phyloP scores from a whole-genome alignment of 305 asterid species.

The Rubia tinctorum region DNA sequence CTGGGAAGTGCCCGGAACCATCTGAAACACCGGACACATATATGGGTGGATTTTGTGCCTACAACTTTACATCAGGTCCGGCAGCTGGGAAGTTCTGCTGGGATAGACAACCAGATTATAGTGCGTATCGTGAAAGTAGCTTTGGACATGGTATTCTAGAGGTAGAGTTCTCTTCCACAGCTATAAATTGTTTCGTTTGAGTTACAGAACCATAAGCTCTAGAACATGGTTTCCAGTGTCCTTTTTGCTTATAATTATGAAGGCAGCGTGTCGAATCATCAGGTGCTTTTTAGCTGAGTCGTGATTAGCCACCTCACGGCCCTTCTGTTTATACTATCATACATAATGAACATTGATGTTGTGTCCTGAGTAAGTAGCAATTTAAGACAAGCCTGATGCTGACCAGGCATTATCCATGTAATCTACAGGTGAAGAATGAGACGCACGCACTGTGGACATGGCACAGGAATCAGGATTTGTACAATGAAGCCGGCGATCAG shows the following conservation, averaged over 20 bases:
- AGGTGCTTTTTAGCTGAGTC: neutral
- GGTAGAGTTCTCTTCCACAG: conserved; percentile 34
- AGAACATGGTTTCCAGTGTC: neutral
- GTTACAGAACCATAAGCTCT: neutral
- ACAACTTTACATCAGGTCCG: conserved; percentile 82
- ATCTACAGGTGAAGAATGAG: conserved; percentile 70
- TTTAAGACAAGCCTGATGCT: neutral
- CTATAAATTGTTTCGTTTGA: neutral
- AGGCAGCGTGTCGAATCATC: neutral
- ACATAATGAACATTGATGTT: neutral
- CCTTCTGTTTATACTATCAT: neutral
- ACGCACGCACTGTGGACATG: conserved; percentile 95
- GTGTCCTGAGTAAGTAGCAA: neutral
- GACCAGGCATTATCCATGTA: neutral
- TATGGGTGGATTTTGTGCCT: conserved; percentile 89
- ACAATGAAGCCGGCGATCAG: conserved; percentile 64
- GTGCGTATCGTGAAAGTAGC: conserved; percentile 86
- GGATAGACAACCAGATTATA: conserved; percentile 89
- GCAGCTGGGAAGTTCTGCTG: conserved; percentile 92
- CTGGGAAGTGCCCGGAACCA: conserved; percentile 78
- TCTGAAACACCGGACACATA: conserved; percentile 62
- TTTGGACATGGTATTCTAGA: conserved; percentile 93
- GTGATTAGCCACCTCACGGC: neutral
- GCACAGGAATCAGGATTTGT: conserved; percentile 92
- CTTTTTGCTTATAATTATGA: neutral